Conservation (phyloP, 192 early-diverging fungal species). For the Ambispora gerdemannii region DNA sequence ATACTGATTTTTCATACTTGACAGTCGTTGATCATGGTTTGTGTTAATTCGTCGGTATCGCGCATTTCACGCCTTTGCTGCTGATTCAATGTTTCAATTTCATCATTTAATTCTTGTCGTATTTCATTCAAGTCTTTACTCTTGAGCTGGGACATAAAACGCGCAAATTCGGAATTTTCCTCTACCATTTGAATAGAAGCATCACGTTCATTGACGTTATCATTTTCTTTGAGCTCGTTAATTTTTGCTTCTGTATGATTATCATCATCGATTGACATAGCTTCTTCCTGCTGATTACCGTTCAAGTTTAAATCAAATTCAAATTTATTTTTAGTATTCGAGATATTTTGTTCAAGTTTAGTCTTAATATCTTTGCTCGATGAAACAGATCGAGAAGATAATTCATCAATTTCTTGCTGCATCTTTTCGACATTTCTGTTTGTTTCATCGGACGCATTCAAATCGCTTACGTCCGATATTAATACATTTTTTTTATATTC, state of each 20-base stretch:
- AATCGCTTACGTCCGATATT: no score
- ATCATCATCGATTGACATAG: conserved; percentile 23
- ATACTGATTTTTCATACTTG: conserved; percentile 47
- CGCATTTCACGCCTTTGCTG: conserved; percentile 55
- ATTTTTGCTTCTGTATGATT: conserved; percentile 17
- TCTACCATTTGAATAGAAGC: conserved; percentile 41
- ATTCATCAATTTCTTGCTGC: no score
- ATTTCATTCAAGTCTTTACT: conserved; percentile 43
- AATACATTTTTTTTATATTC: no score
- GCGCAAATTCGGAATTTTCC: conserved; percentile 65
- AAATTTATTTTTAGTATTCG: no score
- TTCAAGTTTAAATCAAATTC: no score
- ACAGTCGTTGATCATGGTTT: conserved; percentile 72
- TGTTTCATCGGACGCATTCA: no score
- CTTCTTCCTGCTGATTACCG: no score
- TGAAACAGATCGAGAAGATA: no score
- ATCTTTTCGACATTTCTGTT: no score
- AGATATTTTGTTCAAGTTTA: no score
- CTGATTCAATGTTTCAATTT: conserved; percentile 49
- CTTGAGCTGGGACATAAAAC: conserved; percentile 55
- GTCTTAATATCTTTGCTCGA: no score
- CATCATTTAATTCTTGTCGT: conserved; percentile 45
- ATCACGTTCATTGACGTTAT: conserved; percentile 44
- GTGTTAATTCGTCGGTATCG: conserved; percentile 60
- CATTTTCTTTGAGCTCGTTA: conserved; percentile 30